phyloP scores from a whole-genome alignment of 176 grass and related monocot genomes.

The Pharus latifolius region DNA sequence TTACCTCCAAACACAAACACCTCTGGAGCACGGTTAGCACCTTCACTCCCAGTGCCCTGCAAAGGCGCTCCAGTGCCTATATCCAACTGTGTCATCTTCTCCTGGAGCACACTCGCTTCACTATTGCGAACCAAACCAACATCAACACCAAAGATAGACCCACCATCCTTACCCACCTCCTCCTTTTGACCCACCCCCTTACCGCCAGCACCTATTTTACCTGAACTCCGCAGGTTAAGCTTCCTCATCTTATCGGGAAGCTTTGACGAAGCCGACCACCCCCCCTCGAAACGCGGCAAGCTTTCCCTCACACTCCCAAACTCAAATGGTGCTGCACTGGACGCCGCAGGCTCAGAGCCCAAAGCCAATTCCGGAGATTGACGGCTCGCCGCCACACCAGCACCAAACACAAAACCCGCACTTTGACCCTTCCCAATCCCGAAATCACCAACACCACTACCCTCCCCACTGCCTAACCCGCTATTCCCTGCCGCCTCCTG shows the following conservation, averaged over 20 bases:
- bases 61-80: conserved; percentile 25
- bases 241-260: conserved; percentile 47
- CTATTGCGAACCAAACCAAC: conserved; percentile 1
- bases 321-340: conserved; percentile 17
- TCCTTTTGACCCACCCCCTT: background rate
- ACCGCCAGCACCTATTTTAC: background rate
- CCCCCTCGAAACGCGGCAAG: conserved; percentile 29
- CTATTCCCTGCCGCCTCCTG: background rate
- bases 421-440: background rate
- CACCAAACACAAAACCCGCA: conserved; percentile 24
- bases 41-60: conserved; percentile 5
- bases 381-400: background rate
- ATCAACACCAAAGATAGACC: conserved; percentile 10
- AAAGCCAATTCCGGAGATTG: background rate
- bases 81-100: conserved; percentile 45
- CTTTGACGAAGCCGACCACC: background rate
- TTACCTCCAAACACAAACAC: conserved; percentile 49
- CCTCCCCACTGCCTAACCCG: background rate
- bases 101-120: conserved; percentile 19
- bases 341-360: background rate
- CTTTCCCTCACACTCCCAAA: conserved; percentile 32
- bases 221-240: conserved; percentile 29
- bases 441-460: background rate
- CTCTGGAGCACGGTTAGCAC: background rate
- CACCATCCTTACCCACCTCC: background rate